These are phyloP conservation scores for Taphrina communis DNA, from an alignment of 1,139 yeast species.

Conservation along the genomic window DNA sequence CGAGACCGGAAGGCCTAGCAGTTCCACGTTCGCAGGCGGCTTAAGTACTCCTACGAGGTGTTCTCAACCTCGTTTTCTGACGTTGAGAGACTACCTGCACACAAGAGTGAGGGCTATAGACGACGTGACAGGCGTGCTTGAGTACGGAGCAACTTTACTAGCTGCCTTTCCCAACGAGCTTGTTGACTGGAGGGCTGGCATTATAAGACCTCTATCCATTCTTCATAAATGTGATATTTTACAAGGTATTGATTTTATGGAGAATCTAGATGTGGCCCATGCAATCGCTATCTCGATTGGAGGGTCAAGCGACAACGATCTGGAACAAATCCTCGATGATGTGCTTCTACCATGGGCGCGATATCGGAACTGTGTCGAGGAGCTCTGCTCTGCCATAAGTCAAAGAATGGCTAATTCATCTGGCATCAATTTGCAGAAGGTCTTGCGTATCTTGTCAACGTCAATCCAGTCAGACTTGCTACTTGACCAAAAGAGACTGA, in stretches of 20 bases:
- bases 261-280: neutral
- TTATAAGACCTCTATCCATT: constrained; percentile 9
- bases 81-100: constrained; percentile 14
- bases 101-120: constrained; percentile 14
- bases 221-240: constrained; percentile 11
- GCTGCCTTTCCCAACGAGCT: constrained; percentile 18
- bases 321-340: constrained; percentile 7
- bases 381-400: constrained; percentile 7
- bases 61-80: neutral
- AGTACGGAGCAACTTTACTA: neutral
- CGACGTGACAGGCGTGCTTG: constrained; percentile 1
- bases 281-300: constrained; percentile 7
- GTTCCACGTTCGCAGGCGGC: neutral
- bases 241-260: constrained; percentile 7
- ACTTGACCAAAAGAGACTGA: neutral
- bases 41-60: neutral
- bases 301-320: constrained; percentile 2
- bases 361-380: neutral
- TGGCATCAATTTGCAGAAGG: constrained; percentile 12
- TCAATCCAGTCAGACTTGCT: constrained; percentile 15
- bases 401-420: constrained; percentile 11
- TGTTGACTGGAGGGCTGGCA: constrained; percentile 18
- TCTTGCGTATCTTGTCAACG: constrained; percentile 16
- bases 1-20: too few species aligned
- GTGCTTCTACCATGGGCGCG: constrained; percentile 25